phyloP scores from a whole-genome alignment of 768 basidiomycete species.

The Mycena vitilis region DNA sequence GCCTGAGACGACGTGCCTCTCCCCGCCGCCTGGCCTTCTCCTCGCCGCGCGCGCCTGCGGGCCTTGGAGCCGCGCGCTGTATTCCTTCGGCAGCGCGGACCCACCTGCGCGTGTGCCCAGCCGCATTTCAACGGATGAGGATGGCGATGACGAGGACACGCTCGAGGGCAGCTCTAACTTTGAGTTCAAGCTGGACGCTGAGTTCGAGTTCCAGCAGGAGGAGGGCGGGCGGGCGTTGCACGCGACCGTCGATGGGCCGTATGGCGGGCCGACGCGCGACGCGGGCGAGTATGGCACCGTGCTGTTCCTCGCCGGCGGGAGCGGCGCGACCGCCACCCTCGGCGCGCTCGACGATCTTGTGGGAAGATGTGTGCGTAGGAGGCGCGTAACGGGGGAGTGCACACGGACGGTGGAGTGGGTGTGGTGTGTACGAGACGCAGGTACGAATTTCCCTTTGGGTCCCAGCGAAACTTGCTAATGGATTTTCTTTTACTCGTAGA shows the following conservation, averaged over 20 bases:
- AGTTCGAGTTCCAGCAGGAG: background rate
- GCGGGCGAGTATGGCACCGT: slow-evolving; percentile 76
- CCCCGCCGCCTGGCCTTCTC: slow-evolving; percentile 50
- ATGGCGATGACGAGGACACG: slow-evolving; percentile 40
- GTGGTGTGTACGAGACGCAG: slow-evolving; percentile 55
- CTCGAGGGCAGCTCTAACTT: slow-evolving; percentile 45
- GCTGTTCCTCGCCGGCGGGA: slow-evolving; percentile 84
- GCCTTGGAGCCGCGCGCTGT: slow-evolving; percentile 67
- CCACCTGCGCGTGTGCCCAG: too few species aligned
- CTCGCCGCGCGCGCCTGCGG: slow-evolving; percentile 67
- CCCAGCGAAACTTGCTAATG: too few species aligned
- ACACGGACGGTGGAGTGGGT: slow-evolving; percentile 76
- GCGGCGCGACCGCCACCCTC: slow-evolving; percentile 85
- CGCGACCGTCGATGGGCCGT: slow-evolving; percentile 89
- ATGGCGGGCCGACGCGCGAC: slow-evolving; percentile 83
- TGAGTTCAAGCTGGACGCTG: slow-evolving; percentile 22
- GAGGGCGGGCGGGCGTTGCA: slow-evolving; percentile 51
- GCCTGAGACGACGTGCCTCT: slow-evolving; percentile 22
- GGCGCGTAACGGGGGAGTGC: slow-evolving; percentile 52
- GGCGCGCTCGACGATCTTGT: slow-evolving; percentile 87
- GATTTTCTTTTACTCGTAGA: slow-evolving; percentile 40
- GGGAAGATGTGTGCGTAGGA: slow-evolving; percentile 55
- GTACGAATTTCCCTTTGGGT: slow-evolving; percentile 63
- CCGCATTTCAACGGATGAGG: background rate
- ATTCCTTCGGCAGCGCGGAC: slow-evolving; percentile 31